phyloP scores from a whole-genome alignment of 2,329 filamentous ascomycete species.

The Pezicula radicicola region DNA sequence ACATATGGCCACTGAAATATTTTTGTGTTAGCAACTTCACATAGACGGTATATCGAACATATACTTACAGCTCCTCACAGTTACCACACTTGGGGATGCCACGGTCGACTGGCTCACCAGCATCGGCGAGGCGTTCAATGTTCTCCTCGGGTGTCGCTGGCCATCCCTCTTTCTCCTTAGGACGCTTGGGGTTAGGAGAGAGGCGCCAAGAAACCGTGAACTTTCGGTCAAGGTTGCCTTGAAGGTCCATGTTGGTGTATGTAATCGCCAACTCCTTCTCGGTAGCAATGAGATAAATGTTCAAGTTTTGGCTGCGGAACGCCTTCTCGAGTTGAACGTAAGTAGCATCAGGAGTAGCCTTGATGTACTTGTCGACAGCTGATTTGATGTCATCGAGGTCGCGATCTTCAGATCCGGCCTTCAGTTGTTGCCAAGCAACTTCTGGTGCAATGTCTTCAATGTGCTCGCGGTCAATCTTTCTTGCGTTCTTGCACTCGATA shows the following conservation, averaged over 20 bases:
- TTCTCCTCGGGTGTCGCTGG: conserved; percentile 58
- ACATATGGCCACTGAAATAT: conserved; percentile 48
- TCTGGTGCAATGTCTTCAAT: conserved; percentile 49
- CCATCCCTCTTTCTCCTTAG: conserved; percentile 58
- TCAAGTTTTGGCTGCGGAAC: conserved; percentile 52
- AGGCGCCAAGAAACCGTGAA: conserved; percentile 63
- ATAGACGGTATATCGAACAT: too few species aligned
- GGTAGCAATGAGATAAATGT: conserved; percentile 59
- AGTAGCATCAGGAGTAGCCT: conserved; percentile 53
- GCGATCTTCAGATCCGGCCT: conserved; percentile 45
- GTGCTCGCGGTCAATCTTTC: conserved; percentile 52
- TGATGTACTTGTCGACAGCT: conserved; percentile 57
- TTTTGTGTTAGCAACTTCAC: not conserved
- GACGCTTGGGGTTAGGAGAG: conserved; percentile 51
- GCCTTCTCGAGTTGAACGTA: conserved; percentile 59
- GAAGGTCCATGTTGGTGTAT: conserved; percentile 69
- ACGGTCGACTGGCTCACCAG: conserved; percentile 60
- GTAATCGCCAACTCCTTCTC: conserved; percentile 54
- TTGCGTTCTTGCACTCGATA: conserved; percentile 54
- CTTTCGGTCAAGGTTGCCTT: conserved; percentile 64
- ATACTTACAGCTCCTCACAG: conserved; percentile 36
- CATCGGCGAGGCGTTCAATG: conserved; percentile 59
- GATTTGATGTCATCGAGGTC: conserved; percentile 64
- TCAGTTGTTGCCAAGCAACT: conserved; percentile 55
- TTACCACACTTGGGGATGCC: conserved; percentile 59